Conservation (phyloP, 1,284 basidiomycete species). For the Taiwanofungus camphoratus region DNA sequence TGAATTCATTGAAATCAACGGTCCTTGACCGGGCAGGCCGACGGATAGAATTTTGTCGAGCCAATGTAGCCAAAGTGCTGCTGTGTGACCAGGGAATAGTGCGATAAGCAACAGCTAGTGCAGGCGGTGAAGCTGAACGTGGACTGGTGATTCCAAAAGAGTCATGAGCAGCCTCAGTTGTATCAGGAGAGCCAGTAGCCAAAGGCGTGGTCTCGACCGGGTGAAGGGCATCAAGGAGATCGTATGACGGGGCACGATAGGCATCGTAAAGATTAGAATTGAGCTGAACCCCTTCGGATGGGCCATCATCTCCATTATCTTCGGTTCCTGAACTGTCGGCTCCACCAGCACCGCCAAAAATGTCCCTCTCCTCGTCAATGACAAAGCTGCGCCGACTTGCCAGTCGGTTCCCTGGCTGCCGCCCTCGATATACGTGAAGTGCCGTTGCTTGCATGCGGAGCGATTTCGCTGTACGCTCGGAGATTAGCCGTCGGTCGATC, state of each 20-base stretch:
- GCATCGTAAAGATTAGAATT: slow-evolving; percentile 47
- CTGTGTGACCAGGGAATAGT: slow-evolving; percentile 20
- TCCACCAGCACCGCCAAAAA: slow-evolving; percentile 20
- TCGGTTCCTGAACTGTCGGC: slow-evolving; percentile 55
- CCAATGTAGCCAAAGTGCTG: slow-evolving; percentile 23
- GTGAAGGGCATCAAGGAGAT: slow-evolving; percentile 11
- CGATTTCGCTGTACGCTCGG: slow-evolving; percentile 55
- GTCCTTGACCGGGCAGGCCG: slow-evolving; percentile 45
- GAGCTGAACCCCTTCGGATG: slow-evolving; percentile 46
- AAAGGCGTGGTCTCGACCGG: slow-evolving; percentile 8
- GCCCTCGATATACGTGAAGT: slow-evolving; percentile 45
- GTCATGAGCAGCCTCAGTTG: slow-evolving; percentile 5
- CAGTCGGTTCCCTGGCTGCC: slow-evolving; percentile 13
- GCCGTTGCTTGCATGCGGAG: slow-evolving; percentile 51
- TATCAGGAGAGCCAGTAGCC: slow-evolving; percentile 3
- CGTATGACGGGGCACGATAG: slow-evolving; percentile 17
- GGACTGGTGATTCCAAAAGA: slow-evolving; percentile 15
- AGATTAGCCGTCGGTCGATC: slow-evolving; percentile 54
- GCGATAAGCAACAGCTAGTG: slow-evolving; percentile 7
- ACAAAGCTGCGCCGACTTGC: slow-evolving; percentile 24
- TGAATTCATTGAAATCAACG: slow-evolving; percentile 64
- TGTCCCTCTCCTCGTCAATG: slow-evolving; percentile 9
- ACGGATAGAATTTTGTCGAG: slow-evolving; percentile 45
- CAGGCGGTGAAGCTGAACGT: slow-evolving; percentile 18
- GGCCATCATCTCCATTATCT: slow-evolving; percentile 28